These are phyloP conservation scores for Sequoiadendron giganteum DNA, from an alignment of 75 land plant genomes.

Conservation along the genomic window DNA sequence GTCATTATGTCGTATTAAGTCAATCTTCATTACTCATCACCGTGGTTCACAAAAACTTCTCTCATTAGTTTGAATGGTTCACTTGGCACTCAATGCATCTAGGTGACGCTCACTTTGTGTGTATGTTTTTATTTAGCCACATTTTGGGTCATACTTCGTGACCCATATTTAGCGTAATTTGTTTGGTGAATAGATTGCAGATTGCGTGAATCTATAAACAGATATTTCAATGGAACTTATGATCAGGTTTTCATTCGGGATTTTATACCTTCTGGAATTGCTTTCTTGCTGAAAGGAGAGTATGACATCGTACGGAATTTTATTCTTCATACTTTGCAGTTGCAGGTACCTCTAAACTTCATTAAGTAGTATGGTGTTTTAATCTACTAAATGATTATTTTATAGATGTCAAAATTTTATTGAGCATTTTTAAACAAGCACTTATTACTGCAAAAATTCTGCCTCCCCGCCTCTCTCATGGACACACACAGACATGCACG, in stretches of 20 bases:
- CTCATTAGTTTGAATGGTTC: not conserved
- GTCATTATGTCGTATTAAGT: not conserved
- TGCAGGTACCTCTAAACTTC: constrained; percentile 55
- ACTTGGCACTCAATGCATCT: not conserved
- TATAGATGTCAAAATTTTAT: not conserved
- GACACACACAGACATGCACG: too few relatives aligned
- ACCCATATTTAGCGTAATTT: too few relatives aligned
- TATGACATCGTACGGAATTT: constrained; percentile 84
- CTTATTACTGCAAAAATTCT: not conserved
- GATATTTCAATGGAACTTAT: not conserved
- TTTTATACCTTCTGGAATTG: constrained; percentile 86
- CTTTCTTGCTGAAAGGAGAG: constrained; percentile 89
- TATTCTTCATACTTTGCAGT: constrained; percentile 81
- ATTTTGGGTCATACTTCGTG: not conserved
- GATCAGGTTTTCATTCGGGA: constrained; percentile 82
- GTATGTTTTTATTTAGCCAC: not conserved
- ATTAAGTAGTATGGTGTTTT: not conserved
- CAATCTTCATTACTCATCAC: not conserved
- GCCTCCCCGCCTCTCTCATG: not conserved
- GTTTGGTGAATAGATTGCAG: too few relatives aligned
- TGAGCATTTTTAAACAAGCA: not conserved
- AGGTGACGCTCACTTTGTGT: not conserved
- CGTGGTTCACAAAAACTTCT: not conserved
- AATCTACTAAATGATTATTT: not conserved
- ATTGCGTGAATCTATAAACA: not conserved